phyloP scores from a whole-genome alignment of 1,139 yeast genomes.

The Yamadazyma kanchanaburiensis region DNA sequence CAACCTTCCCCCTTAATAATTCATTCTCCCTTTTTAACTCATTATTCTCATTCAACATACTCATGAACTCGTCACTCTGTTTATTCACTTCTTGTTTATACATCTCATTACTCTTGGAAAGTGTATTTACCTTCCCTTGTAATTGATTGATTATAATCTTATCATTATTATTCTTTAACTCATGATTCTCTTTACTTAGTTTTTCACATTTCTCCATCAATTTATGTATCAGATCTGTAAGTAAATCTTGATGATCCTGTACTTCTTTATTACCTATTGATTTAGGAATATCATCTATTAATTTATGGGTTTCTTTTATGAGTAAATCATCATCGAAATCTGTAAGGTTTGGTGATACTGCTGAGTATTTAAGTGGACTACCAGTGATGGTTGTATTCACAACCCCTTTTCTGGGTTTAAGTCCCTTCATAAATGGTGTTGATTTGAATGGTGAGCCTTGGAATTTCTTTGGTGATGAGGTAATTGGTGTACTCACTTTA shows the following conservation, averaged over 20 bases:
- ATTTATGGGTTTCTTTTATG: constrained; percentile 28
- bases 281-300: constrained; percentile 22
- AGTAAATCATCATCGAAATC: constrained; percentile 24
- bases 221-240: constrained; percentile 19
- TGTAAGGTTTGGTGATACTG: not conserved
- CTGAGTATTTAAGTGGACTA: too few species aligned
- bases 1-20: constrained; percentile 29
- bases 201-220: constrained; percentile 7
- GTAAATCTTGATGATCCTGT: constrained; percentile 15
- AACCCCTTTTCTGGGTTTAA: too few species aligned
- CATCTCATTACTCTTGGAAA: constrained; percentile 19
- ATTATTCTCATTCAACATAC: constrained; percentile 15
- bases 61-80: constrained; percentile 16
- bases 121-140: constrained; percentile 19
- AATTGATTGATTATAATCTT: constrained; percentile 7
- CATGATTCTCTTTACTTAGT: constrained; percentile 6
- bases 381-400: too few species aligned
- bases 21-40: constrained; percentile 24
- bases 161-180: constrained; percentile 6
- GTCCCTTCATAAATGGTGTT: too few species aligned
- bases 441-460: too few species aligned
- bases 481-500: constrained; percentile 1
- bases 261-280: constrained; percentile 23
- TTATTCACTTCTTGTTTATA: constrained; percentile 14
- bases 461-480: too few species aligned